A percentile compares a stretch with the other conserved stretches of the same genome.
phyloP scores from a whole-genome alignment of 441 rosid species.

The Syzygium malaccense region DNA sequence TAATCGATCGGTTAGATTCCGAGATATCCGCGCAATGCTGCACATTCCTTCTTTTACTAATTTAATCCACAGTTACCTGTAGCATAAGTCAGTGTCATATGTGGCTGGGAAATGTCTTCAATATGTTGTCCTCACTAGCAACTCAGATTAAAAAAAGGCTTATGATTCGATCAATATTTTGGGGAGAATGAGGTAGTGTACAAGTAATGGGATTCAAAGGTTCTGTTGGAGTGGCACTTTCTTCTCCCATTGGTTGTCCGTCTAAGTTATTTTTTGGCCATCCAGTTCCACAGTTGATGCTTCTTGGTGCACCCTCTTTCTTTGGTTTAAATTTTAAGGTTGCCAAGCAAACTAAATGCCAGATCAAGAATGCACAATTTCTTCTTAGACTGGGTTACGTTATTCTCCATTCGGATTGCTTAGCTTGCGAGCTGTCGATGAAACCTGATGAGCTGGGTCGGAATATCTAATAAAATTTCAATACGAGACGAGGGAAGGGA shows the following conservation, averaged over 20 bases:
- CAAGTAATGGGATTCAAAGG: background rate
- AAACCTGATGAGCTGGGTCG: background rate
- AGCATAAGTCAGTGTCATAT: background rate
- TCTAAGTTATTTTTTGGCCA: background rate
- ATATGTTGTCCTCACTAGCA: background rate
- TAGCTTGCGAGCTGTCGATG: background rate
- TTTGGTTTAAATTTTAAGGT: background rate
- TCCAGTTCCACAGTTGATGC: background rate
- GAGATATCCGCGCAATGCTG: constrained; percentile 59
- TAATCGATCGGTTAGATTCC: constrained; percentile 48
- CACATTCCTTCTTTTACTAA: background rate
- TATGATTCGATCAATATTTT: background rate
- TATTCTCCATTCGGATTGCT: background rate
- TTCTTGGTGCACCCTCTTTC: background rate
- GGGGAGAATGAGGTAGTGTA: background rate
- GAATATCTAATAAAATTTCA: background rate
- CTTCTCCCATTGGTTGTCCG: rapidly evolving
- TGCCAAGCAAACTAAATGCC: background rate
- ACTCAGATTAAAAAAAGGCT: background rate
- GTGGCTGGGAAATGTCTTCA: background rate
- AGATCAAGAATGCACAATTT: background rate
- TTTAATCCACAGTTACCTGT: background rate
- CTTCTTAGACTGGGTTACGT: background rate
- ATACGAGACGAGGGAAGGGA: background rate
- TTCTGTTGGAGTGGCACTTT: background rate